Conservation (phyloP, 306 rosid genomes). For the Arachis stenosperma region DNA sequence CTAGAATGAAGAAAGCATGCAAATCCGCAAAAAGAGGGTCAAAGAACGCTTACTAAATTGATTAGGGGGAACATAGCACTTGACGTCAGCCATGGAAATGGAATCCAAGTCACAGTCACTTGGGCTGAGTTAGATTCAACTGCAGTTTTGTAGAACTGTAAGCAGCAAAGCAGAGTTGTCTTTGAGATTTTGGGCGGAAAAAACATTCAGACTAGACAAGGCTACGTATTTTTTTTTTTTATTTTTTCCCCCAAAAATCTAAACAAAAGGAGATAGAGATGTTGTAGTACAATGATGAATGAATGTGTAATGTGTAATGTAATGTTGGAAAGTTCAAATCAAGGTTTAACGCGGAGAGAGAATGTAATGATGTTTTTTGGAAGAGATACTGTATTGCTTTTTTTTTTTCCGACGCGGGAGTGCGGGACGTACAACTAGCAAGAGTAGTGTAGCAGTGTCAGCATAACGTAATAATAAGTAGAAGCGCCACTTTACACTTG, state of each 20-base stretch:
- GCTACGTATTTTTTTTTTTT: background rate
- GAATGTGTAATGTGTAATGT: background rate
- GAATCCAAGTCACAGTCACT: background rate
- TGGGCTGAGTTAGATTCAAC: background rate
- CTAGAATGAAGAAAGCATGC: background rate
- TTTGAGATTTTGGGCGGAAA: background rate
- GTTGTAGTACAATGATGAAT: background rate
- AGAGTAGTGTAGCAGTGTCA: background rate
- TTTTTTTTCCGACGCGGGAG: slow-evolving; percentile 40
- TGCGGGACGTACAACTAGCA: background rate
- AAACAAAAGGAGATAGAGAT: background rate
- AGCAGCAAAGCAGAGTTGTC: slow-evolving; percentile 1
- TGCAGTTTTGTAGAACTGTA: background rate
- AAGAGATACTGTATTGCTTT: background rate
- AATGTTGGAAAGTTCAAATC: background rate
- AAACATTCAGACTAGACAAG: background rate
- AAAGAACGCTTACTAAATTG: slow-evolving; percentile 34
- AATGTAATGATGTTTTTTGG: background rate
- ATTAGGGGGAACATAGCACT: slow-evolving; percentile 1
- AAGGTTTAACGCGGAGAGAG: slow-evolving; percentile 44
- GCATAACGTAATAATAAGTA: background rate
- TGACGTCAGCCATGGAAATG: slow-evolving; percentile 39
- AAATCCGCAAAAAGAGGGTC: background rate
- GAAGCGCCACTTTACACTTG: background rate
- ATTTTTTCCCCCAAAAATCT: background rate